A percentile compares a stretch with the other conserved stretches of the same genome.
These are phyloP conservation scores for Volvox reticuliferus DNA, from an alignment of 139 green algal genomes.

Conservation along the genomic window DNA sequence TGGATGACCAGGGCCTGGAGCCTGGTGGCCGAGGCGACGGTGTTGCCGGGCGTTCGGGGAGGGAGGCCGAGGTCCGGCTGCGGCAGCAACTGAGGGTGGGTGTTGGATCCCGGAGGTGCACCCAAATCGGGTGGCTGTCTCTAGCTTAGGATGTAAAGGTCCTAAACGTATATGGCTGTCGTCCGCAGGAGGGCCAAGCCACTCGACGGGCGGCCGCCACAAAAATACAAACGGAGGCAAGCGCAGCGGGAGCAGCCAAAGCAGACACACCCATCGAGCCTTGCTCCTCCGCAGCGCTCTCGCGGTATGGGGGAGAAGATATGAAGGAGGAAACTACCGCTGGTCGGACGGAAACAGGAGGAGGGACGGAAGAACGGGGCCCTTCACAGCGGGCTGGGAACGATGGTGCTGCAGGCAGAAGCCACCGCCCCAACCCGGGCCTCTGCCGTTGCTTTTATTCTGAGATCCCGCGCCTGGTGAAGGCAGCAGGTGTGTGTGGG, in stretches of 20 bases:
- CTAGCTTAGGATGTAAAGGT: not conserved
- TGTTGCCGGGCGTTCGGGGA: not conserved
- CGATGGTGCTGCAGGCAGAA: not conserved
- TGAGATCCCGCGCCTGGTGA: slow-evolving; percentile 69
- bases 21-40: not conserved
- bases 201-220: too few relatives aligned
- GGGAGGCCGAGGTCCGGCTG: slow-evolving; percentile 17
- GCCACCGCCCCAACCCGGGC: not conserved
- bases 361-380: too few relatives aligned
- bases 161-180: too few relatives aligned
- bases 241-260: not conserved
- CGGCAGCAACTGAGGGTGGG: slow-evolving; percentile 28
- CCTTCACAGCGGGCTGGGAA: not conserved
- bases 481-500: slow-evolving; percentile 1
- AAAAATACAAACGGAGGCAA: too few relatives aligned
- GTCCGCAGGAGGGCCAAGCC: not conserved
- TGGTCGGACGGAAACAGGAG: not conserved
- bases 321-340: slow-evolving; percentile 16
- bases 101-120: not conserved
- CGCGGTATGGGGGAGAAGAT: not conserved
- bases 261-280: not conserved
- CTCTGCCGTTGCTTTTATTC: slow-evolving; percentile 76
- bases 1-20: not conserved
- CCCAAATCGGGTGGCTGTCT: too few relatives aligned
- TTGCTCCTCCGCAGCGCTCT: not conserved